Base-by-base conservation (phyloP, 2,329 filamentous ascomycete genomes). In the Neopestalotiopsis sp. region DNA sequence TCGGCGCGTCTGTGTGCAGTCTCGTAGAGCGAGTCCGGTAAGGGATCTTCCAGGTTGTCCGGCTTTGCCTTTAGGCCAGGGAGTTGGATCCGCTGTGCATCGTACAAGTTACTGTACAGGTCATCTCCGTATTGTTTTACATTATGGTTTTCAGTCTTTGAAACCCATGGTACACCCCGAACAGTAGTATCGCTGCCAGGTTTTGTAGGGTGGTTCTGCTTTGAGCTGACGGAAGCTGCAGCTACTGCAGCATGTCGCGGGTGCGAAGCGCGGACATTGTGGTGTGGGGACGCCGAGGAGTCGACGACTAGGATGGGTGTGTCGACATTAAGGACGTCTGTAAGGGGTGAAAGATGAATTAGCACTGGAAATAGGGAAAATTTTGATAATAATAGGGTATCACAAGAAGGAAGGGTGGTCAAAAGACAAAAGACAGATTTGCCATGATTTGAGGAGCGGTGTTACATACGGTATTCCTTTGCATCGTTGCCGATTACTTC, bases 401-500 rank as follows among this genome's bases (percentile, higher is more conserved):
- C 28, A 68, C 64, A 42, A 34, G 32, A 6, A 30, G 40, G 57
- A 14, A 1, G 28, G 61, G 69, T 53, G 45, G 64, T 57, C 42
- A 20, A 17, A 28, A n/a, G 56, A 14, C 69, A 42, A 49, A 42
- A 62, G 38, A 28, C 28, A 28, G 17, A n/a, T 40, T 17, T 53
- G 45, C 45, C 6, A 24, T 12, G 56, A 24, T 38, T 38, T 17
- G 61, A 5, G 6, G 9, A 62, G 53, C 42, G 28, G 56, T 68
- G 65, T 66, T 53, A 85, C 89, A 79, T 87, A 95, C 94, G 91
- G 74, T 91, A 86, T 81, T 95, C 91, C 75, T 92, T 92, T 53
- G 91, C 89, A 71, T 94, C 91, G 77, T 97, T 93, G 71, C 93
- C 94, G 81, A 98, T 94, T 73, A 98, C 89, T 78, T 97, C 94